Percentiles rank a stretch among this genome's conserved stretches.
These are phyloP conservation scores for Eucalyptus dawsonii DNA, from an alignment of 345 rosid species.

Conservation along the genomic window DNA sequence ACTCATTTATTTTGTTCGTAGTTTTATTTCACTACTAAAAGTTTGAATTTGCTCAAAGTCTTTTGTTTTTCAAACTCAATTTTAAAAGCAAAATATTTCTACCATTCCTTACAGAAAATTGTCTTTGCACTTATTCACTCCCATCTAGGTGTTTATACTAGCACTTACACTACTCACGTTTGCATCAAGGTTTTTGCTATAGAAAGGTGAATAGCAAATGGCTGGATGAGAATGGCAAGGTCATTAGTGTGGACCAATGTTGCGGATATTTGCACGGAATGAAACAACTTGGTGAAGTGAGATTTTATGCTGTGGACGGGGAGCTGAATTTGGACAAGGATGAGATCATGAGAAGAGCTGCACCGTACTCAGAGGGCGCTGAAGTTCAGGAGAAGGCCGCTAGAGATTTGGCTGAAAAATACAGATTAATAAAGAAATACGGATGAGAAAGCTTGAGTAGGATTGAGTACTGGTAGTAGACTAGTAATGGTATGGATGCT, in stretches of 20 bases:
- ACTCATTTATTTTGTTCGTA: too few species aligned
- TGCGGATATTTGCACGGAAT: not conserved
- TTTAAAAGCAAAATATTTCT: too few species aligned
- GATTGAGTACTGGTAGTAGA: not conserved
- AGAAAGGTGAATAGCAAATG: not conserved
- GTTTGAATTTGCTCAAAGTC: too few species aligned
- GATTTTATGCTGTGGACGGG: not conserved
- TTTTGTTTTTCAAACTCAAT: too few species aligned
- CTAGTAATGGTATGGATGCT: not conserved
- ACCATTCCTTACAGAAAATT: rapidly evolving
- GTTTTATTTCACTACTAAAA: too few species aligned
- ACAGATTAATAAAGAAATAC: too few species aligned
- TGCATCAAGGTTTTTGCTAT: not conserved
- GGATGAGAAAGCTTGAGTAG: not conserved
- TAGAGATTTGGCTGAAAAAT: not conserved
- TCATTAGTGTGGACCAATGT: not conserved
- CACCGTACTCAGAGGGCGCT: not conserved
- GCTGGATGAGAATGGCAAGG: not conserved
- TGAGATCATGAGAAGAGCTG: not conserved
- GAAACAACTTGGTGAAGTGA: not conserved
- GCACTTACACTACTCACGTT: too few species aligned
- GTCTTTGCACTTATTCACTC: too few species aligned
- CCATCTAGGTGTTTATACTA: too few species aligned
- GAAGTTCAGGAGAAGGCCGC: not conserved
- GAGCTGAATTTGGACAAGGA: not conserved